phyloP scores from a whole-genome alignment of 805 yeast genomes.

The Cyberlindnera lachancei region DNA sequence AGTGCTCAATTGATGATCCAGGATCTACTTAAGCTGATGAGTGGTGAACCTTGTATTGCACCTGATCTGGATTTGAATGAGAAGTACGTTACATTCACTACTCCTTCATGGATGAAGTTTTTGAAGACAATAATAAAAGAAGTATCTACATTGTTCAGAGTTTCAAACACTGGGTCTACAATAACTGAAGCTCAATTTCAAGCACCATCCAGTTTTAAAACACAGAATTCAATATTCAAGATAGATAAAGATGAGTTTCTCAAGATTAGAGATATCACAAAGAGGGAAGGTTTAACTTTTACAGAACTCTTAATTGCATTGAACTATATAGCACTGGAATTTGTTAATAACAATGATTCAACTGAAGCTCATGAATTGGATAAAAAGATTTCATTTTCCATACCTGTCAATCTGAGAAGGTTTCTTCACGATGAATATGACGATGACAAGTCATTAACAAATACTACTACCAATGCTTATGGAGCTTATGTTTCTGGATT shows the following conservation, averaged over 20 bases:
- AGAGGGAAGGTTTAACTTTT: conserved; percentile 5
- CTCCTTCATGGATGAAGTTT: conserved; percentile 1
- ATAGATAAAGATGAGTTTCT: background rate
- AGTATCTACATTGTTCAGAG: background rate
- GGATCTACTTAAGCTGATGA: conserved; percentile 3
- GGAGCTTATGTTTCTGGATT: conserved; percentile 5
- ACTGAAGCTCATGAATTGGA: background rate
- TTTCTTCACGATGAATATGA: background rate
- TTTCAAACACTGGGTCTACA: background rate
- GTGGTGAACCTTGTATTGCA: conserved; percentile 1
- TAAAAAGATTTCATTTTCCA: background rate
- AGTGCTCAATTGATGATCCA: conserved; percentile 7
- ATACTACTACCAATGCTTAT: conserved; percentile 6
- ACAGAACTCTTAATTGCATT: conserved; percentile 2
- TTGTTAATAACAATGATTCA: too few relatives aligned
- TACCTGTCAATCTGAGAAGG: conserved; percentile 8
- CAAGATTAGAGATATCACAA: conserved; percentile 4
- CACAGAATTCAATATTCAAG: conserved; percentile 1
- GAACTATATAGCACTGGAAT: conserved; percentile 1
- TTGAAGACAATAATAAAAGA: background rate
- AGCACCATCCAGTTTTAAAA: background rate
- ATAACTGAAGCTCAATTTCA: background rate
- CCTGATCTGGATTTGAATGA: conserved; percentile 2
- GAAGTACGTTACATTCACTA: background rate
- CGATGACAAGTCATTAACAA: too few relatives aligned